Evolutionary conservation across 257 asterid genomes (phyloP).

Genomic region (Solanum appendiculatum): DNA sequence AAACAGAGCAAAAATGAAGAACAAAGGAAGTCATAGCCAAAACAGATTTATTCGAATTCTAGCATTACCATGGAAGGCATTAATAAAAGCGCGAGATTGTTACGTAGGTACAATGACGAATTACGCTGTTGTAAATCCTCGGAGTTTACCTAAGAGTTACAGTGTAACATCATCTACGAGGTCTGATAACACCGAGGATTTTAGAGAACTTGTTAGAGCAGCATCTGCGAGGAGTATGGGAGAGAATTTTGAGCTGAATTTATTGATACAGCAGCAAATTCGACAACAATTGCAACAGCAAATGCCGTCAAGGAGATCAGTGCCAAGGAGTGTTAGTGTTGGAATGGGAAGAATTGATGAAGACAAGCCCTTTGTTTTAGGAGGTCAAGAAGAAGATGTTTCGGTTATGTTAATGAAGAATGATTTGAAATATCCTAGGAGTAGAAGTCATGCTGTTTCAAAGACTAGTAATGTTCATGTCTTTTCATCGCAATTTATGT

Average conservation of each 20-base stretch:
- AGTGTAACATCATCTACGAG: conserved; percentile 40
- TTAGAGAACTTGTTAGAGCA: conserved; percentile 46
- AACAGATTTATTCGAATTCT: conserved; percentile 43
- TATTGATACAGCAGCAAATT: conserved; percentile 20
- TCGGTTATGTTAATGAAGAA: conserved; percentile 11
- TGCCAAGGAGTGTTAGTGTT: conserved; percentile 62
- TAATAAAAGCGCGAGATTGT: conserved; percentile 23
- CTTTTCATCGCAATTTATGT: background rate
- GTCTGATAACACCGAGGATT: conserved; percentile 30
- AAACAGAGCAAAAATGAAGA: background rate
- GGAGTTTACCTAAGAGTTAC: conserved; percentile 6
- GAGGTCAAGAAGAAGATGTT: background rate
- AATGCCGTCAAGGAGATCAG: conserved; percentile 15
- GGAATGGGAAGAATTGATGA: conserved; percentile 89
- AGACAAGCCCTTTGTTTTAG: conserved; percentile 42
- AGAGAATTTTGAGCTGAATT: conserved; percentile 7
- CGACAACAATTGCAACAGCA: background rate
- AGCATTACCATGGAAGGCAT: conserved; percentile 27
- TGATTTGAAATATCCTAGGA: conserved; percentile 35
- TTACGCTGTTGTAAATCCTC: background rate
- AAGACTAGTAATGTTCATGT: background rate
- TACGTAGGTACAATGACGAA: conserved; percentile 29
- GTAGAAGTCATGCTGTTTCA: conserved; percentile 50
- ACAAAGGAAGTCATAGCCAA: background rate
- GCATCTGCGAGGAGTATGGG: conserved; percentile 32